Conservation (phyloP, 768 basidiomycete genomes). For the Cubamyces sp. region DNA sequence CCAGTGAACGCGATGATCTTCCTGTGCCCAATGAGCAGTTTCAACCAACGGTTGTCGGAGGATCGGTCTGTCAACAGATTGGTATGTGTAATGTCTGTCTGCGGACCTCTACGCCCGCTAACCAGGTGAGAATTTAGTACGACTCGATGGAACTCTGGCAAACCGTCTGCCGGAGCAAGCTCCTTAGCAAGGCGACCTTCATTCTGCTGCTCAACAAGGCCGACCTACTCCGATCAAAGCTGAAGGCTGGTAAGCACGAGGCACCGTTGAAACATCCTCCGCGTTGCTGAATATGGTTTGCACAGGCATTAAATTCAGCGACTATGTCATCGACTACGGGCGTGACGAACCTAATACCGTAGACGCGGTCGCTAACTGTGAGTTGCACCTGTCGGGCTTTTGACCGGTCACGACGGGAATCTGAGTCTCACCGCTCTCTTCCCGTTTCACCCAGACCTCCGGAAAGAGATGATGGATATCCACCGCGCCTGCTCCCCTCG, state of each 20-base stretch:
- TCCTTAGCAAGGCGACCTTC: conserved; percentile 54
- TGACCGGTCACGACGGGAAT: not conserved
- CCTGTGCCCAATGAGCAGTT: conserved; percentile 62
- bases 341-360: conserved; percentile 50
- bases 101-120: not conserved
- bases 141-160: conserved; percentile 61
- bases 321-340: conserved; percentile 55
- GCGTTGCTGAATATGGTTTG: not conserved
- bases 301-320: conserved; percentile 43
- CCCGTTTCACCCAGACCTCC: conserved; percentile 43
- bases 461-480: conserved; percentile 49
- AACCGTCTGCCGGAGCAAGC: conserved; percentile 55
- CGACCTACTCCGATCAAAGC: conserved; percentile 57
- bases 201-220: conserved; percentile 63
- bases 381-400: conserved; percentile 15
- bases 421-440: not conserved
- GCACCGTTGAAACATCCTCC: no score
- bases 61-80: conserved; percentile 59
- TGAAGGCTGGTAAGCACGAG: conserved; percentile 35
- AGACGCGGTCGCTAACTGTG: conserved; percentile 55
- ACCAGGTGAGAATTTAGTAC: conserved; percentile 37
- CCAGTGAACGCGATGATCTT: conserved; percentile 65
- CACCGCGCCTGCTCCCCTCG: conserved; percentile 51
- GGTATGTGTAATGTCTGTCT: conserved; percentile 38
- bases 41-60: conserved; percentile 62